Evolutionary conservation across 495 filamentous ascomycete species (phyloP).

Genomic region (Tetracladium marchalianum): DNA sequence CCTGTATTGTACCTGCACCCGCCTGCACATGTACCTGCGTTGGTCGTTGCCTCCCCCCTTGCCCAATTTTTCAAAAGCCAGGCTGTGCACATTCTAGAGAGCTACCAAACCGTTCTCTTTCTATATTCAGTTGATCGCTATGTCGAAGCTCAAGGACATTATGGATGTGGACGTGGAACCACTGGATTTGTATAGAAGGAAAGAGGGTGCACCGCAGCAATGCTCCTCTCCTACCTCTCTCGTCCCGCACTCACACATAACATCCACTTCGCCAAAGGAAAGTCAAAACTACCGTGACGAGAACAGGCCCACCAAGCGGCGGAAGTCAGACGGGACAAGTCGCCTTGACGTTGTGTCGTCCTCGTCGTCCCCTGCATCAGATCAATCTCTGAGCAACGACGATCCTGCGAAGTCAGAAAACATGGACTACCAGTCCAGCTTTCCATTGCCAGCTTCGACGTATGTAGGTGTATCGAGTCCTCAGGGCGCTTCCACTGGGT

Average conservation of each 20-base stretch:
- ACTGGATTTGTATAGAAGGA: conserved; percentile 19
- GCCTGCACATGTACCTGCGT: too few relatives aligned
- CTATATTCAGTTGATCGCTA: conserved; percentile 15
- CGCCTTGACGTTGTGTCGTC: background rate
- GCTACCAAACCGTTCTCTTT: conserved; percentile 9
- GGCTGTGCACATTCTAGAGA: conserved; percentile 18
- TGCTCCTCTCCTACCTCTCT: conserved; percentile 5
- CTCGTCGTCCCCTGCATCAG: background rate
- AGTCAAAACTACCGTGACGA: background rate
- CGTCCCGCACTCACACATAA: background rate
- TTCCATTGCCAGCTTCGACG: conserved; percentile 6
- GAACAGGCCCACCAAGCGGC: conserved; percentile 11
- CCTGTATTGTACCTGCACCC: conserved; percentile 6
- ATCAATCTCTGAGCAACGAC: conserved; percentile 8
- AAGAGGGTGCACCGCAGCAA: conserved; percentile 14
- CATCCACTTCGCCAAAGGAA: conserved; percentile 7
- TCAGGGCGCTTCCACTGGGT: conserved; percentile 16
- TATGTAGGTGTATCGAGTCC: conserved; percentile 9
- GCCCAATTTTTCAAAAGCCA: conserved; percentile 13
- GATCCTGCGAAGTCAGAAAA: background rate
- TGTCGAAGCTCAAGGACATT: conserved; percentile 23
- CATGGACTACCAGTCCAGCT: conserved; percentile 13
- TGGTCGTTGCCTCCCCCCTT: conserved; percentile 2
- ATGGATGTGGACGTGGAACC: conserved; percentile 24
- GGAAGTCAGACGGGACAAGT: conserved; percentile 15